Base-by-base conservation (phyloP, 139 green algal genomes). In the Yamagishiella unicocca region DNA sequence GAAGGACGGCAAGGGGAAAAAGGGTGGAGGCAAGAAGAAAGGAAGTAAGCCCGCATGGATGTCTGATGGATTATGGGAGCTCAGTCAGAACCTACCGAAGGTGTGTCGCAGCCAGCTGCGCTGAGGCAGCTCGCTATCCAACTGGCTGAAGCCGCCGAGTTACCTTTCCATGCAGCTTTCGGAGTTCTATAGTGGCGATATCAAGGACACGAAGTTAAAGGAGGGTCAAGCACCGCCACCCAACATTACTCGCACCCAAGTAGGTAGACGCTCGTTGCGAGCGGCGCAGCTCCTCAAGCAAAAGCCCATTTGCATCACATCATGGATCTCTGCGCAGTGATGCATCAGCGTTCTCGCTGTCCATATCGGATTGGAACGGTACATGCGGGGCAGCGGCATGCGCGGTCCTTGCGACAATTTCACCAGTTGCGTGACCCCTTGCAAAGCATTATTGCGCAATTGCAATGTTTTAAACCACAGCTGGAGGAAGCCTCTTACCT, bases 131-230 rank as follows among this genome's bases (percentile, higher is more conserved):
- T 71, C 19, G 61, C 12, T 38, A 17, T 38, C 33, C 61, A n/a
- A n/a, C n/a, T n/a, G n/a, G n/a, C n/a, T 10, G 29, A 8, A 71
- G 62, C 45, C 66, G 29, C 22, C 33, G 74, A 12, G 31, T 29
- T 82, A 19, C 45, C 31, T n/a, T 46, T 0, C 10, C 33, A 10
- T 75, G 78, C 81, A 92, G 66, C 58, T 90, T 24, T 72, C 88
- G 12, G 89, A 92, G 68, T 92, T 90, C 67, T 92, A 85, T 50
- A 83, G 74, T 42, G 89, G 89, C 14, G 89, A 92, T 4, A 64
- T 92, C 29, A 92, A 92, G 37, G 89, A 92, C 7, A 79, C 81
- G 4, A 92, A 92, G n/a, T 46, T 88, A 31, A 92, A 92, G 61
- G 85, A 81, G 29, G 84, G 76, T 24, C 85, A 90, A 50, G 83